Base-by-base conservation (phyloP, 768 basidiomycete genomes). In the Baorangia bicolor region DNA sequence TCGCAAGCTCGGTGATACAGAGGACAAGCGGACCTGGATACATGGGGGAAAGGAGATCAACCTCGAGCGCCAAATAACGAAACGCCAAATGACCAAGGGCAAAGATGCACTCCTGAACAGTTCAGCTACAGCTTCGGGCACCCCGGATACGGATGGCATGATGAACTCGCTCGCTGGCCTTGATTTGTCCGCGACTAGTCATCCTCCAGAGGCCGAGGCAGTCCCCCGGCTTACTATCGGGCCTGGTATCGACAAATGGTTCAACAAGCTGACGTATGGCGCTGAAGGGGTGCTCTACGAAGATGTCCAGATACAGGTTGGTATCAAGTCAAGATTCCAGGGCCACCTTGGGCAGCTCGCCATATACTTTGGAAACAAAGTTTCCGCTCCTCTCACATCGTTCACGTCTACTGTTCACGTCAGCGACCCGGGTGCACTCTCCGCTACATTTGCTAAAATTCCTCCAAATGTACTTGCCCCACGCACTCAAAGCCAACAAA, bases 301-400 rank as follows among this genome's bases (percentile, higher is more conserved):
- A 72, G 96, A 98, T 63, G 83, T 91, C 10, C 92, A 96, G 72
- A 83, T 99, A 41, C 96, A 98, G 69, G 84, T 99, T 49, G 97
- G 97, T 33, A 73, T 98, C 76, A 99, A 98, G 76, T 94, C 94
- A 30, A 89, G 94, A 65, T 99, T 91, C 71, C 96, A 98, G 70
- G 90, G 92, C 16, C 90, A 96, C 65, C 82, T 94, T 37, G 97
- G 96, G 16, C 93, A 98, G 64, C 67, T 99, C 45, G 95, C 95
- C 25, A 77, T 99, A 35, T 98, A 97, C 75, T 81, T 98, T 58
- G 97, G 97, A 61, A 99, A 98, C 80, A 99, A 99, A 71, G 78
- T 94, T 48, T 83, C 90, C 7, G 84, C 85, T 9, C 82, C 96
- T n/a, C 82, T 99, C 64, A 90, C 88, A 5, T 88, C 92, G 18